These are phyloP conservation scores for Cladochytrium replicatum DNA, from an alignment of 192 early-diverging fungal genomes.

Conservation along the genomic window DNA sequence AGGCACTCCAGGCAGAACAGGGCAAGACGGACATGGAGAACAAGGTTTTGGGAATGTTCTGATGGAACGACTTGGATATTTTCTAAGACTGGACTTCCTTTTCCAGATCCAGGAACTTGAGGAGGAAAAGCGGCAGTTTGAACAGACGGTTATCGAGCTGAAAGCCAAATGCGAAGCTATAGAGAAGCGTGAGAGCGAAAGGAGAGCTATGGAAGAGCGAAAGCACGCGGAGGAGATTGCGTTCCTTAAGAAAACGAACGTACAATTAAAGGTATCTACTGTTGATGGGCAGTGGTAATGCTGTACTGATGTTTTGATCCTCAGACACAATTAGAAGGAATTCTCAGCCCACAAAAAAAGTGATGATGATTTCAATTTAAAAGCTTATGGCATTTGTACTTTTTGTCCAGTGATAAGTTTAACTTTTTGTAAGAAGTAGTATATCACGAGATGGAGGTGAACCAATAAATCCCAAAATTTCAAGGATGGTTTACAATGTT, in stretches of 20 bases:
- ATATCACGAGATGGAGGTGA: too few species aligned
- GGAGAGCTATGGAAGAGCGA: conserved; percentile 52
- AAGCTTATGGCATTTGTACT: too few species aligned
- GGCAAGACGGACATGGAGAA: conserved; percentile 56
- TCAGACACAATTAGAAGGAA: conserved; percentile 56
- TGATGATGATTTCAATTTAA: too few species aligned
- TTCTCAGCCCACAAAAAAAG: conserved; percentile 55
- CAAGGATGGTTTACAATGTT: too few species aligned
- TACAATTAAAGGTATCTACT: conserved; percentile 52
- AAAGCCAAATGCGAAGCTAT: conserved; percentile 59
- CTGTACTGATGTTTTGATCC: too few species aligned
- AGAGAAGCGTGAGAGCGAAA: conserved; percentile 51
- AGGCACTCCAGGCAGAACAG: conserved; percentile 51
- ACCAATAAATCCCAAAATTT: too few species aligned
- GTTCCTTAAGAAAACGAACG: conserved; percentile 57
- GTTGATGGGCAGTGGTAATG: too few species aligned
- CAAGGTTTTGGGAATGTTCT: too few species aligned
- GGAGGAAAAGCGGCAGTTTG: conserved; percentile 51
- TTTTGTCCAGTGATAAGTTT: too few species aligned
- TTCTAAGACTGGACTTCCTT: not conserved
- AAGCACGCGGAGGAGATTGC: conserved; percentile 60
- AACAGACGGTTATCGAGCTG: conserved; percentile 45
- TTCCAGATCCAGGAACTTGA: conserved; percentile 47
- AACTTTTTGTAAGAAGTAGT: too few species aligned
- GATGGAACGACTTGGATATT: too few species aligned